Percentiles rank a stretch among this genome's conserved stretches.
Evolutionary conservation across 345 rosid genomes (phyloP).

Genomic region (Carallia pectinifolia): DNA sequence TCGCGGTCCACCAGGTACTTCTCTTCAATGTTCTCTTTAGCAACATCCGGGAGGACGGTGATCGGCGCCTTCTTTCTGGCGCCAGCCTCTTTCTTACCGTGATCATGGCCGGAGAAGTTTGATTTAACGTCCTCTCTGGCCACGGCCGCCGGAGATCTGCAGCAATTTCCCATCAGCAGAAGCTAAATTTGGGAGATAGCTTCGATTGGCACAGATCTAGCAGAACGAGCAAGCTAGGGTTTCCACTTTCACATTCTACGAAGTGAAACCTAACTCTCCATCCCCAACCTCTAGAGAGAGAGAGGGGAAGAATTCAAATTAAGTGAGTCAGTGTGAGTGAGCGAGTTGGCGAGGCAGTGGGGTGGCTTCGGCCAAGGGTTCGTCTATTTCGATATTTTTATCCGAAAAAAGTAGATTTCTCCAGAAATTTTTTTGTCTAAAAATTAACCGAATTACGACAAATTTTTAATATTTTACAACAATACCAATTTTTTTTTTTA

Average conservation of each 20-base stretch:
- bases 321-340: not conserved
- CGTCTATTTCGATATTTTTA: conserved; percentile 23
- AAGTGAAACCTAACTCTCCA: conserved; percentile 4
- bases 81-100: conserved; percentile 51
- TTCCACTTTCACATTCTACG: conserved; percentile 27
- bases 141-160: conserved; percentile 99
- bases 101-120: conserved; percentile 66
- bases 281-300: not conserved
- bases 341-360: not conserved
- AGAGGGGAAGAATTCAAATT: not conserved
- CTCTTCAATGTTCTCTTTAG: conserved; percentile 90
- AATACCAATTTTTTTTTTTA: too few relatives aligned
- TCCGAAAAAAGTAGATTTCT: not conserved
- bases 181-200: not conserved
- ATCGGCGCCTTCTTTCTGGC: conserved; percentile 65
- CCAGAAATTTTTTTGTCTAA: too few relatives aligned
- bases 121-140: conserved; percentile 98
- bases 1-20: conserved; percentile 89
- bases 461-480: too few relatives aligned
- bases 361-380: not conserved
- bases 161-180: conserved; percentile 82
- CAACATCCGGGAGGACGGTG: conserved; percentile 67
- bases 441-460: too few relatives aligned
- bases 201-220: conserved; percentile 13
- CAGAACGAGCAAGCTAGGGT: conserved; percentile 11